These are phyloP conservation scores for Polyplosphaeria fusca DNA, from an alignment of 495 filamentous ascomycete genomes.

Conservation along the genomic window DNA sequence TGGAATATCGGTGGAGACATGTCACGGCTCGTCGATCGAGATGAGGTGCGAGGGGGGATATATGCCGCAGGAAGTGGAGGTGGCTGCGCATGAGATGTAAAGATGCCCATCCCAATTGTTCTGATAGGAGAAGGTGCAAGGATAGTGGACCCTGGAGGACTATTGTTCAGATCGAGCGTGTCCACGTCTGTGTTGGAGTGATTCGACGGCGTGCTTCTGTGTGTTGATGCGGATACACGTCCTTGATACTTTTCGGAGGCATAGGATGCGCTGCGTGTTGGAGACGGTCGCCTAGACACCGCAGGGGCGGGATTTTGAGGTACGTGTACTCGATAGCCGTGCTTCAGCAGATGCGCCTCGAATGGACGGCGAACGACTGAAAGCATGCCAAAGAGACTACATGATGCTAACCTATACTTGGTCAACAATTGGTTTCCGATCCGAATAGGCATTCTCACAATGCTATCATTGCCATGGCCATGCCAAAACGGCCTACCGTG, in stretches of 20 bases:
- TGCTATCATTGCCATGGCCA: constrained; percentile 25
- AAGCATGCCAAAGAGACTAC: constrained; percentile 30
- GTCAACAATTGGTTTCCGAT: neutral
- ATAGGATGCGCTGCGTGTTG: constrained; percentile 20
- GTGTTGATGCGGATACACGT: constrained; percentile 21
- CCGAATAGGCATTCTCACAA: constrained; percentile 18
- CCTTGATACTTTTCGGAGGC: constrained; percentile 17
- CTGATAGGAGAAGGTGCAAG: constrained; percentile 18
- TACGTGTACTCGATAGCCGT: constrained; percentile 9
- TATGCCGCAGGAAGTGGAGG: constrained; percentile 28
- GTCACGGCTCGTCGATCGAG: constrained; percentile 12
- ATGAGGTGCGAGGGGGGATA: constrained; percentile 6
- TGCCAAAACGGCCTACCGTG: constrained; percentile 11
- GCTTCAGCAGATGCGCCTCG: constrained; percentile 30
- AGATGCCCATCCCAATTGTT: constrained; percentile 27
- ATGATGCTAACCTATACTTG: constrained; percentile 25
- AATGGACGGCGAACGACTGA: constrained; percentile 31
- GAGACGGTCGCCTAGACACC: constrained; percentile 13
- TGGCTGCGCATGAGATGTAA: constrained; percentile 19
- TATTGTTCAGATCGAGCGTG: constrained; percentile 13
- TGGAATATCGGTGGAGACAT: constrained; percentile 9
- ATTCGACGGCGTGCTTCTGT: constrained; percentile 20
- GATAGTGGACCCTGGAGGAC: constrained; percentile 12
- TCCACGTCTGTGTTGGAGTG: constrained; percentile 25
- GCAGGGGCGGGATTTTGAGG: constrained; percentile 9